A percentile compares a stretch with the other conserved stretches of the same genome.
Evolutionary conservation across 441 rosid genomes (phyloP).

Genomic region (Manihot esculenta): DNA sequence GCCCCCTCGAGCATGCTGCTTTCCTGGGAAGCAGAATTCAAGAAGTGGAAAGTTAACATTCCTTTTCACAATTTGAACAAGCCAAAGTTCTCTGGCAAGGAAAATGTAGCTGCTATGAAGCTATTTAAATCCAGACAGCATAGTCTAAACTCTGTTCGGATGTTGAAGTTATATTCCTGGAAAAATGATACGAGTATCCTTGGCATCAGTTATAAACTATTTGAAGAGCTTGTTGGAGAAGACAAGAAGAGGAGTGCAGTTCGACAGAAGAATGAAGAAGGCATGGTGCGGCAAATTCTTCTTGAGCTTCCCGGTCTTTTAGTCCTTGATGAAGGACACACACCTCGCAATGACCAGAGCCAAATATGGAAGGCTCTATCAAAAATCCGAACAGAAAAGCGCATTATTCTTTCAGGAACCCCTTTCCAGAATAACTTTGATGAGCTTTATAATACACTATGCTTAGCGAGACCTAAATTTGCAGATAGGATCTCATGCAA

Average conservation of each 20-base stretch:
- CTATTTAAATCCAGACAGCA: background rate
- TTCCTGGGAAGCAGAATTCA: constrained; percentile 73
- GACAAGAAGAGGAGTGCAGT: constrained; percentile 8
- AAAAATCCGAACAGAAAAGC: constrained; percentile 49
- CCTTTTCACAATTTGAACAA: constrained; percentile 58
- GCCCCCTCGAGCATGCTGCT: constrained; percentile 61
- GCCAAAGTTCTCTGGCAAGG: constrained; percentile 42
- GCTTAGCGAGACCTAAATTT: constrained; percentile 52
- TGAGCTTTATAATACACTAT: constrained; percentile 59
- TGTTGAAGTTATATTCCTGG: constrained; percentile 64
- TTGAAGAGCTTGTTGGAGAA: constrained; percentile 42
- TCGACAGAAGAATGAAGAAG: background rate
- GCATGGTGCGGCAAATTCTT: constrained; percentile 36
- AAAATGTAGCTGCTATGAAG: constrained; percentile 32
- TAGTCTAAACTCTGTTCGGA: constrained; percentile 23
- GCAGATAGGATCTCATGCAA: constrained; percentile 24
- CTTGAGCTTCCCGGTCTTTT: constrained; percentile 53
- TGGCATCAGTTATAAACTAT: constrained; percentile 58
- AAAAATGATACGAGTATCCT: constrained; percentile 46
- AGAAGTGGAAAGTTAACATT: constrained; percentile 52
- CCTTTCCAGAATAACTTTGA: constrained; percentile 80
- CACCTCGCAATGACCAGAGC: constrained; percentile 61
- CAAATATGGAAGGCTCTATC: constrained; percentile 58
- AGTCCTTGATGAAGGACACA: constrained; percentile 83
- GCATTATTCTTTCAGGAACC: constrained; percentile 77